A percentile compares a stretch with the other conserved stretches of the same genome.
phyloP scores from a whole-genome alignment of 2,329 filamentous ascomycete genomes.

The Diaporthe sp. region DNA sequence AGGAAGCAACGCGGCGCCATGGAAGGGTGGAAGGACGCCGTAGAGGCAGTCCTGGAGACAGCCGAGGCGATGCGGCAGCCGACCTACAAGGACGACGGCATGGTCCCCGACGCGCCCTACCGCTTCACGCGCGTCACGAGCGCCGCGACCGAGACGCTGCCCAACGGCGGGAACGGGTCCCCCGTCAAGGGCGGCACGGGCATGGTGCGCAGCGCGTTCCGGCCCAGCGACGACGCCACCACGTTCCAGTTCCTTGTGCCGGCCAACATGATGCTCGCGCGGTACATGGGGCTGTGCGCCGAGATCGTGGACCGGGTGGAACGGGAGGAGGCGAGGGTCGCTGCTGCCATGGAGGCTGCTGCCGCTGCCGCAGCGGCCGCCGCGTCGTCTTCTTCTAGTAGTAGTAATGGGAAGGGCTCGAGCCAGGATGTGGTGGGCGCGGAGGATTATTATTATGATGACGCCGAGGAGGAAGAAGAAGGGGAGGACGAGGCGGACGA shows the following conservation, averaged over 20 bases:
- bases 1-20: neutral
- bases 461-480: neutral
- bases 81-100: conserved; percentile 72
- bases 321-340: conserved; percentile 48
- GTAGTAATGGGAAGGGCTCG: neutral
- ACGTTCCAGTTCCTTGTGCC: conserved; percentile 84
- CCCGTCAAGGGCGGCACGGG: conserved; percentile 78
- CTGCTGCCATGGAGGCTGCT: conserved; percentile 10
- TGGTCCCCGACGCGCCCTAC: conserved; percentile 69
- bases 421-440: conserved; percentile 25
- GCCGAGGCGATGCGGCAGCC: conserved; percentile 73
- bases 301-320: conserved; percentile 48
- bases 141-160: conserved; percentile 79
- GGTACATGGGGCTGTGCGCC: conserved; percentile 61
- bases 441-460: neutral
- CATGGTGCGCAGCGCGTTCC: conserved; percentile 81
- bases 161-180: conserved; percentile 76
- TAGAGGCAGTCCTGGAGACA: conserved; percentile 74
- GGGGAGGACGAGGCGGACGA: conserved; percentile 4
- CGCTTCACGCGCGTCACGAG: conserved; percentile 77
- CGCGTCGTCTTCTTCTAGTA: neutral
- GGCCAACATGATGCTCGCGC: conserved; percentile 78
- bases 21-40: conserved; percentile 71
- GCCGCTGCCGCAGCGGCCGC: neutral
- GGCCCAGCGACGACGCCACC: conserved; percentile 83